phyloP scores from a whole-genome alignment of 73 alveolate species.

The Blepharisma japonicum region DNA sequence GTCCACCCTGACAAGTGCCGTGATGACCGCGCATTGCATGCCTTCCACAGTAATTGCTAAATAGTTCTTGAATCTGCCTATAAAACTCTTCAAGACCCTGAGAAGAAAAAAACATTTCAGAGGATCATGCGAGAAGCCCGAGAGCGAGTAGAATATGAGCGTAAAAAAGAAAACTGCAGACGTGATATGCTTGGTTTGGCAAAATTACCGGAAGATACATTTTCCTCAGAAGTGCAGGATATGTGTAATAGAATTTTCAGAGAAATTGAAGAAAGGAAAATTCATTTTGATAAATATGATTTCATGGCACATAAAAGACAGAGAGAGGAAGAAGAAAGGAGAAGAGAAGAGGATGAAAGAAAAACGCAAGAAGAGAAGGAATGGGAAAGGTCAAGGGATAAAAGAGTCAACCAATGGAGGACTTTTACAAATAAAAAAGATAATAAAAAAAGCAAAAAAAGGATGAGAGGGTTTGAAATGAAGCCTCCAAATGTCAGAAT shows the following conservation, averaged over 20 bases:
- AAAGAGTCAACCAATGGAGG: constrained; percentile 93
- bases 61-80: constrained; percentile 84
- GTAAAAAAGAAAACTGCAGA: constrained; percentile 76
- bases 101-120: constrained; percentile 68
- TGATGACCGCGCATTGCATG: constrained; percentile 84
- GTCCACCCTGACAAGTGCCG: constrained; percentile 95
- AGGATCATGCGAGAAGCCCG: constrained; percentile 93
- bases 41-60: constrained; percentile 54
- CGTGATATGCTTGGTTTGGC: constrained; percentile 74
- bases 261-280: constrained; percentile 91
- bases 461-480: constrained; percentile 48
- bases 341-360: constrained; percentile 65
- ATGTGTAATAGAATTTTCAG: constrained; percentile 82
- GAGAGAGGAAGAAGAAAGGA: constrained; percentile 82
- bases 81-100: constrained; percentile 83
- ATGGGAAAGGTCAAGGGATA: constrained; percentile 94
- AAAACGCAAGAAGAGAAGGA: constrained; percentile 79
- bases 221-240: constrained; percentile 70
- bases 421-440: constrained; percentile 71
- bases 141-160: constrained; percentile 83
- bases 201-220: constrained; percentile 82
- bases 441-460: constrained; percentile 38
- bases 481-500: constrained; percentile 40
- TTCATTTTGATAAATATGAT: constrained; percentile 74
- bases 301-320: constrained; percentile 68